Base-by-base conservation (phyloP, 1,284 basidiomycete genomes). In the Cutaneotrichosporon mucoides region DNA sequence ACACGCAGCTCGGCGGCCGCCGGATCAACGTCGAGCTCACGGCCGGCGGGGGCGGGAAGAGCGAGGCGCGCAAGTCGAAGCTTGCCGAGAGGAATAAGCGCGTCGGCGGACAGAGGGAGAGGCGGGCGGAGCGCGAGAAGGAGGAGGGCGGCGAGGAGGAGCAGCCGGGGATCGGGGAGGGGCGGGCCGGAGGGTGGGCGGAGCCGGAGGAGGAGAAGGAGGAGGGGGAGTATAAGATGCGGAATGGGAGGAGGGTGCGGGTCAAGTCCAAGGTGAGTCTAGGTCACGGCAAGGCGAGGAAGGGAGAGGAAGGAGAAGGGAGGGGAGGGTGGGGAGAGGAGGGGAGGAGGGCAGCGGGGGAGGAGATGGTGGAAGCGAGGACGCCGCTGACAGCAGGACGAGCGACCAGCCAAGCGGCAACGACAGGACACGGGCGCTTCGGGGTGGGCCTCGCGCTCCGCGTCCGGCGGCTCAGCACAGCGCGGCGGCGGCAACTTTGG, bases 21-120 rank as follows among this genome's bases (percentile, higher is more conserved):
- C 84, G 84, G 73, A 91, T 97, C 74, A 96, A 96, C 67, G 92
- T 97, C 38, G 93, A 97, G 75, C 82, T 97, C 40, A 95, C 93
- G 2, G 92, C 90, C 0, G 93, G 93, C 4, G 93, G 93, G 9
- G 93, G 93, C 4, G 93, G 93, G 1, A 89, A 88, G 71, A 83
- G 88, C 44, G 86, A 86, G 33, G 71, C 77, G 10, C 81, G 92
- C 41, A 71, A 87, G 61, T 77, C 81, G 58, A 95, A 94, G 79
- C 79, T 95, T 15, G 83, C 84, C 65, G 83, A 85, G 68, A 82
- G 90, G 53, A 92, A 94, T 70, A 86, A 87, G 73, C 83, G 84
- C 46, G 72, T 94, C 43, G 81, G 86, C 55, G 83, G 78, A 43
- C 86, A 93, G 77, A 80, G 91, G 66, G 90, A 91, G 76, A 72